These are phyloP conservation scores for Globisporangium orthogonon DNA, from an alignment of 352 stramenopile genomes.

Conservation along the genomic window DNA sequence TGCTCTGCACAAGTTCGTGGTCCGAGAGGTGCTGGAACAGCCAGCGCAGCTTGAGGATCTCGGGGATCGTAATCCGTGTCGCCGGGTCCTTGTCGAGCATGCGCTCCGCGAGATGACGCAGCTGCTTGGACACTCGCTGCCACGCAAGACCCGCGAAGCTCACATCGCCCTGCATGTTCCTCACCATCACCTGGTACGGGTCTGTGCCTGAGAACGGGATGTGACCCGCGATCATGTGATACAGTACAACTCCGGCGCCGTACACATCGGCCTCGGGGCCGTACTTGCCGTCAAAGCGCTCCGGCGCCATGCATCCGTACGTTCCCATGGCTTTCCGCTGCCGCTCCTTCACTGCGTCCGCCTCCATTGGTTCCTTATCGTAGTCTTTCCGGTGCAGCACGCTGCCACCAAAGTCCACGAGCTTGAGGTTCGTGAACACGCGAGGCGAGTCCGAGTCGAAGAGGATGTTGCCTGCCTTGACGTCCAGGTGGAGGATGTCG, in stretches of 20 bases:
- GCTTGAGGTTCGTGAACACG: slow-evolving; percentile 48
- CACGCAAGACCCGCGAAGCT: slow-evolving; percentile 33
- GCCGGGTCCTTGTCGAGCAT: slow-evolving; percentile 51
- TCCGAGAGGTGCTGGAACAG: slow-evolving; percentile 25
- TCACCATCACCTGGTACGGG: slow-evolving; percentile 45
- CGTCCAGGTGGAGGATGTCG: slow-evolving; percentile 49
- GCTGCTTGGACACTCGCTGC: slow-evolving; percentile 22
- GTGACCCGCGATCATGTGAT: slow-evolving; percentile 49
- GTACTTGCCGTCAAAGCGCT: slow-evolving; percentile 45
- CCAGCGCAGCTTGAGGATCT: slow-evolving; percentile 52
- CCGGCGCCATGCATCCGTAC: slow-evolving; percentile 60
- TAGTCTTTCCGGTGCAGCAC: slow-evolving; percentile 4
- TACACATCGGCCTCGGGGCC: slow-evolving; percentile 57
- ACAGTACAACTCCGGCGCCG: slow-evolving; percentile 50
- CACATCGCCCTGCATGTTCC: slow-evolving; percentile 57
- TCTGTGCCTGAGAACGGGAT: slow-evolving; percentile 38
- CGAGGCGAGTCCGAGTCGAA: slow-evolving; percentile 34
- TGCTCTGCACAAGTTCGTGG: slow-evolving; percentile 3
- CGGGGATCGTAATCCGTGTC: slow-evolving; percentile 37
- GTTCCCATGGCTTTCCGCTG: slow-evolving; percentile 26
- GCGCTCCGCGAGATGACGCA: slow-evolving; percentile 28
- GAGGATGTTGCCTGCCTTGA: slow-evolving; percentile 61
- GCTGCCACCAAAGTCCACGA: slow-evolving; percentile 63
- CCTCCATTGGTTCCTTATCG: background rate
- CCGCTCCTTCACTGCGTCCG: slow-evolving; percentile 6